Evolutionary conservation across 1,139 yeast genomes (phyloP), one percentile per base, ranked within the genome.

Genomic region (Scheffersomyces cryptocercus): DNA sequence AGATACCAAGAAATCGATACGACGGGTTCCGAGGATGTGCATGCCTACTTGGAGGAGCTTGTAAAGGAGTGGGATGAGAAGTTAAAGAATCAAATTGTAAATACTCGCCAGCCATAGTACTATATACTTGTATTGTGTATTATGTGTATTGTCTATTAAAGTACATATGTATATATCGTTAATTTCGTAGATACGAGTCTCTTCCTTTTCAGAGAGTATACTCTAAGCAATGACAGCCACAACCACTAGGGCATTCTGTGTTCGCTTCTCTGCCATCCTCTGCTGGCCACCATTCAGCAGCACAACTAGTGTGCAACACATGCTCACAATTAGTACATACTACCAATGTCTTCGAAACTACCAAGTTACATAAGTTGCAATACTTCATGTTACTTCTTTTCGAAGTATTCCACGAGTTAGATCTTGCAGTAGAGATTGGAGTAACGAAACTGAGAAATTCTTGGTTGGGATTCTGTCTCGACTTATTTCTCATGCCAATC

Each of bases 201-300:
- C 10, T 12, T 35, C 37, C n/a, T 43, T 35, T n/a, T 41, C 35
- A 43, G 28, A 48, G 31, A 13, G 42, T 39, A 39, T 46, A 39
- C 6, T 46, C 46, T 40, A 83, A 62, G 63, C 97, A 89, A 8
- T 62, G 54, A 58, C 98, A 91, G 0, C 97, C 97, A 67, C 98
- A 91, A 0, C 97, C 98, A 46, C 89, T 80, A 0, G 96, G 85
- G 63, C 98, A 91, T 54, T 85, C 89, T 36, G 55, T 55, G 28
- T 35, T 52, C 29, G 56, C 64, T n/a, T 65, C 67, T 20, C 26
- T 20, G 3, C 71, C 73, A 0, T 62, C 67, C 12, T 65, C 67
- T 4, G 44, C 41, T 11, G 57, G 40, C 91, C 96, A 90, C 98
- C 98, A 91, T 43, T 76, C 77, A 11, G 74, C 65, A 0, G 96